Conservation (phyloP, 805 yeast genomes). For the Metschnikowia arizonensis region DNA sequence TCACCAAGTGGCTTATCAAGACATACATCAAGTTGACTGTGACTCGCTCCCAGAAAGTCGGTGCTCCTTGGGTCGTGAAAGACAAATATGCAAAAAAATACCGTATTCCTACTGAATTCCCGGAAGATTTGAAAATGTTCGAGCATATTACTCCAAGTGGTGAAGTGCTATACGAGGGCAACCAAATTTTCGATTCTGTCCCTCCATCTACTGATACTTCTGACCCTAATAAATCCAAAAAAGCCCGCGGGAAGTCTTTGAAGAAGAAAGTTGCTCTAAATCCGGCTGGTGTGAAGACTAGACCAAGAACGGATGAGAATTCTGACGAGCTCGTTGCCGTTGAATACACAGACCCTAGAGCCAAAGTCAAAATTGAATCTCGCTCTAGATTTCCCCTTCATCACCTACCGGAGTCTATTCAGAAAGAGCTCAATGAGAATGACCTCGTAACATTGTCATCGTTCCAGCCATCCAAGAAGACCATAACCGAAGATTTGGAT, state of each 20-base stretch:
- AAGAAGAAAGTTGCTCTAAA: constrained; percentile 14
- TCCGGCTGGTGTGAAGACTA: constrained; percentile 8
- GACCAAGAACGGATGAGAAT: not conserved
- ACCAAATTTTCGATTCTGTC: constrained; percentile 11
- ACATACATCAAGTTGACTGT: constrained; percentile 80
- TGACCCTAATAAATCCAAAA: constrained; percentile 10
- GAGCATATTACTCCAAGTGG: constrained; percentile 20
- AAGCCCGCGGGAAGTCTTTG: constrained; percentile 12
- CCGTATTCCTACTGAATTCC: constrained; percentile 58
- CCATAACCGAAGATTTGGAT: constrained; percentile 17
- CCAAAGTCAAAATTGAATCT: constrained; percentile 10
- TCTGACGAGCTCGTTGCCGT: constrained; percentile 4
- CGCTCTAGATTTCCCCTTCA: constrained; percentile 17
- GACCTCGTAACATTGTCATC: constrained; percentile 11
- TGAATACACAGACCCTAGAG: constrained; percentile 5
- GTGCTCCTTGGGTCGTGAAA: constrained; percentile 95
- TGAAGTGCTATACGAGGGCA: constrained; percentile 17
- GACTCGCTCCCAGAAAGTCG: constrained; percentile 73
- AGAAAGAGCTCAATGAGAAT: constrained; percentile 13
- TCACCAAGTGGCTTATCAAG: constrained; percentile 86
- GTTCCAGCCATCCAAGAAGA: constrained; percentile 19
- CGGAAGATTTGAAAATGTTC: constrained; percentile 47
- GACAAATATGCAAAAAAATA: constrained; percentile 67
- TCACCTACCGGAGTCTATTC: constrained; percentile 17
- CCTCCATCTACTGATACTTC: constrained; percentile 5